Base-by-base conservation (phyloP, 208 protist species). In the Crithidia acanthocephali region DNA sequence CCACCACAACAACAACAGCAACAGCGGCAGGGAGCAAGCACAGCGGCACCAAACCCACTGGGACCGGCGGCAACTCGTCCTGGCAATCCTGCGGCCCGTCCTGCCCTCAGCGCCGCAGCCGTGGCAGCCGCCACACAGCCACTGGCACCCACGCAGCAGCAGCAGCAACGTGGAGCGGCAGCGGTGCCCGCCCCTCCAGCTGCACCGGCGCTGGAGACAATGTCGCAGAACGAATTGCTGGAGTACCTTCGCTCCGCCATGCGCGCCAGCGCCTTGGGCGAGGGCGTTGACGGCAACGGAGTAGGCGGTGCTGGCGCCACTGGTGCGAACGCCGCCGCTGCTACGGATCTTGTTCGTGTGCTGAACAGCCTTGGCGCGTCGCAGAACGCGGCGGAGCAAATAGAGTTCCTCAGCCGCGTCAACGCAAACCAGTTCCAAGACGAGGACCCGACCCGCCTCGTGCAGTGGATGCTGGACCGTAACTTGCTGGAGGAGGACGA, bases 381-480 rank as follows among this genome's bases (percentile, higher is more conserved):
- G 25, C 64, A 32, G 25, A 62, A 68, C 20, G 48, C 48, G 9
- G 58, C 64, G 10, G 72, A 78, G 28, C 72, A 71, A 64, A 37
- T 78, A 35, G 64, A 53, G 40, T 62, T 68, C 20, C 50, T 78
- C 27, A 61, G 47, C 44, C 72, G 72, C 48, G 62, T 72, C 25
- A 55, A 63, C 9, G 48, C 72, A 15, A 78, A 72, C 72, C 65
- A 72, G 53, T 66, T 72, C 64, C 48, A 78, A 40, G 40, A 61
- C 18, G 58, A 70, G 16, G 72, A 78, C 40, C 57, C 48, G n/a
- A 60, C 72, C n/a, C 67, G 72, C 13, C 25, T 79, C 20, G 68
- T 83, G 44, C 78, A 83, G 72, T 73, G 74, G 78, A 68, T 79
- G 67, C 55, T 75, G 40, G 79, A 76, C 37, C 61, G 65, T 23